Percentiles rank a stretch among this genome's conserved stretches.
Conservation (phyloP, 1,284 basidiomycete genomes). For the Heliocybe sulcata region DNA sequence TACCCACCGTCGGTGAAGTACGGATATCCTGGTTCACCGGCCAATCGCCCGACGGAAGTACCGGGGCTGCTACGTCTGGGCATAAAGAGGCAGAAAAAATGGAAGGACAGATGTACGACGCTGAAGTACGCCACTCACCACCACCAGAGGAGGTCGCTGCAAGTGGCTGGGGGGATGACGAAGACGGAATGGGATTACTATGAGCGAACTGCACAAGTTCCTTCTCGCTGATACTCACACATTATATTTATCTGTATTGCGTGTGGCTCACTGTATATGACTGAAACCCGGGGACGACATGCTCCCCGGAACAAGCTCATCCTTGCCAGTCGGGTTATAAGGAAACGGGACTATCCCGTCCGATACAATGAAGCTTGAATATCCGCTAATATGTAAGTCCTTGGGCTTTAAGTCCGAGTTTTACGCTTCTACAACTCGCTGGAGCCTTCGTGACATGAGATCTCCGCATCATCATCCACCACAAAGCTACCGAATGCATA, state of each 20-base stretch:
- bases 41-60: conserved; percentile 16
- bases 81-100: conserved; percentile 2
- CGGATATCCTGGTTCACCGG: conserved; percentile 59
- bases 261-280: not conserved
- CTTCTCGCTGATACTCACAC: not conserved
- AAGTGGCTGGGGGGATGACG: conserved; percentile 17
- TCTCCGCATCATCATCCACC: conserved; percentile 61
- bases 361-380: too few relatives aligned
- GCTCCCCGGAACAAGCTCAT: not conserved
- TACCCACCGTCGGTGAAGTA: conserved; percentile 57
- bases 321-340: too few relatives aligned
- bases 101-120: not conserved
- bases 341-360: too few relatives aligned
- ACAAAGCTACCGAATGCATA: conserved; percentile 73
- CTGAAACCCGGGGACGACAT: not conserved
- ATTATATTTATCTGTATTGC: not conserved
- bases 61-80: conserved; percentile 8
- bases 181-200: conserved; percentile 20
- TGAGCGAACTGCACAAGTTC: conserved; percentile 8
- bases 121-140: not conserved
- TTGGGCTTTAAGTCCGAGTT: not conserved
- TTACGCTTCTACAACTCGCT: conserved; percentile 13
- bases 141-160: conserved; percentile 8
- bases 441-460: conserved; percentile 24
- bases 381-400: not conserved